These are phyloP conservation scores for Emericellopsis cladophorae DNA, from an alignment of 2,329 filamentous ascomycete species.

Conservation along the genomic window DNA sequence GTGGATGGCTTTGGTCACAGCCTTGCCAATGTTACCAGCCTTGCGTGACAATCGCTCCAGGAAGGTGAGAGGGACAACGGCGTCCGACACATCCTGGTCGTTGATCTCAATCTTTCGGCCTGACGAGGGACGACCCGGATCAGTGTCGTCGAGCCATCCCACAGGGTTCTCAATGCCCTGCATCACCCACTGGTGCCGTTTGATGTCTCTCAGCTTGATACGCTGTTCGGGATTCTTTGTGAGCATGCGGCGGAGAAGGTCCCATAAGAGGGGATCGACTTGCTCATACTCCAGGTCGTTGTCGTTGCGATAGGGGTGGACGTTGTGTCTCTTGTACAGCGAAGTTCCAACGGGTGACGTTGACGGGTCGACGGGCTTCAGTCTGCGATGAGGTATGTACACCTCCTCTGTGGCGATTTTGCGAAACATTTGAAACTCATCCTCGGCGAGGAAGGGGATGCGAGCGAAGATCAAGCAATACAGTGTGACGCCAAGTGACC, in stretches of 20 bases:
- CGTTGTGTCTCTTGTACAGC: conserved; percentile 43
- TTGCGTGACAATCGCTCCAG: conserved; percentile 68
- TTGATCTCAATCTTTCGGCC: conserved; percentile 87
- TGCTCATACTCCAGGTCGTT: conserved; percentile 76
- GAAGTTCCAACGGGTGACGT: conserved; percentile 42
- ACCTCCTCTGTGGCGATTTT: conserved; percentile 89
- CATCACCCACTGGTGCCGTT: conserved; percentile 85
- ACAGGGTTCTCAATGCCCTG: conserved; percentile 61
- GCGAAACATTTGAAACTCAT: conserved; percentile 83
- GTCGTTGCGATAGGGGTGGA: conserved; percentile 59
- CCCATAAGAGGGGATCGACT: conserved; percentile 65
- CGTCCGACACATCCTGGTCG: conserved; percentile 75
- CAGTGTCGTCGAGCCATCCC: conserved; percentile 87
- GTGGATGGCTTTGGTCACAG: conserved; percentile 50
- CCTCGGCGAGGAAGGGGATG: conserved; percentile 83
- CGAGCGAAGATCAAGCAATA: conserved; percentile 93
- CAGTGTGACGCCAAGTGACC: conserved; percentile 90
- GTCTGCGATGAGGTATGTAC: conserved; percentile 69
- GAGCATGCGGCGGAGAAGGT: conserved; percentile 69
- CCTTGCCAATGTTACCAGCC: conserved; percentile 49
- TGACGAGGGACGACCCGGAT: conserved; percentile 64
- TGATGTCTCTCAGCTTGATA: conserved; percentile 83
- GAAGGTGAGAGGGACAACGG: conserved; percentile 80
- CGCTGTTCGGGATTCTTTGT: conserved; percentile 81
- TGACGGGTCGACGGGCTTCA: conserved; percentile 60